phyloP scores from a whole-genome alignment of 345 rosid species.

The Hirschfeldia incana region DNA sequence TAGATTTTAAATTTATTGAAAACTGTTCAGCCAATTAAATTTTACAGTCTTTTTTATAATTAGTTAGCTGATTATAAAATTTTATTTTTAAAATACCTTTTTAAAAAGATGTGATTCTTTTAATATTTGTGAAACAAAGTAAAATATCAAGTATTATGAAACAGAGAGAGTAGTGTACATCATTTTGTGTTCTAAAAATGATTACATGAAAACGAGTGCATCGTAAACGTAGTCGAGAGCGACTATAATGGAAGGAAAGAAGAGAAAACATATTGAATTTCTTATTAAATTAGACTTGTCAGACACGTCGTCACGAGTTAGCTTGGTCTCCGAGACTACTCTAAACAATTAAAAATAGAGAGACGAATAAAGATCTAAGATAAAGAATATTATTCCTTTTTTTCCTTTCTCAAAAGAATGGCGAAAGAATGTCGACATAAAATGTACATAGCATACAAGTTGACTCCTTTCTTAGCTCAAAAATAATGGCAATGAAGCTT shows the following conservation, averaged over 20 bases:
- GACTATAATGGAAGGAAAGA: slow-evolving; percentile 12
- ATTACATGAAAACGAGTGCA: background rate
- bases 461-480: slow-evolving; percentile 24
- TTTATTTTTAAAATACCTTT: too few relatives aligned
- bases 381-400: slow-evolving; percentile 8
- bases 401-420: slow-evolving; percentile 4
- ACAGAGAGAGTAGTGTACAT: too few relatives aligned
- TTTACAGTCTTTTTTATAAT: too few relatives aligned
- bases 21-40: too few relatives aligned
- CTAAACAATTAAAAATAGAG: background rate
- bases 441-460: slow-evolving; percentile 25
- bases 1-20: too few relatives aligned
- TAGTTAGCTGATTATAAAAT: too few relatives aligned
- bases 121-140: too few relatives aligned
- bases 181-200: background rate
- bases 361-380: background rate
- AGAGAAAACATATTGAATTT: background rate
- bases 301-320: slow-evolving; percentile 28
- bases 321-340: background rate
- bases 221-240: slow-evolving; percentile 32
- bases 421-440: slow-evolving; percentile 43
- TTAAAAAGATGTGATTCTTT: too few relatives aligned
- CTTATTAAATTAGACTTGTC: background rate
- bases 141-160: too few relatives aligned
- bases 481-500: slow-evolving; percentile 26